Conservation (phyloP, 78 protist species). For the Cavenderia fasciculata region DNA sequence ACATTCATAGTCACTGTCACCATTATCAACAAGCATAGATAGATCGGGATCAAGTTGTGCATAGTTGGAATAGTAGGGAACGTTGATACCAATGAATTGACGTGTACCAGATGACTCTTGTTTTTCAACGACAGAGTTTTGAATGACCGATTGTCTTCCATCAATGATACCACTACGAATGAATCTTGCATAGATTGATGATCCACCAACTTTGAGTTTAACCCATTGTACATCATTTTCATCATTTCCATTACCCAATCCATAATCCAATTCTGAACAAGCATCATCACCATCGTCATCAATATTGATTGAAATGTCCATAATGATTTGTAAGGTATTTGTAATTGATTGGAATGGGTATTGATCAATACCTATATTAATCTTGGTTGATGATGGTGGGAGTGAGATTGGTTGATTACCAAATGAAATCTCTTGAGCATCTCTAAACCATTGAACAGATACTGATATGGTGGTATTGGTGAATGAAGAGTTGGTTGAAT, state of each 20-base stretch:
- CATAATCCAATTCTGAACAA: background rate
- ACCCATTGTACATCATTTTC: background rate
- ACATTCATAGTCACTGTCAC: background rate
- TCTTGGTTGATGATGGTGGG: conserved; percentile 22
- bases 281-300: background rate
- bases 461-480: background rate
- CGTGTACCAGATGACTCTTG: background rate
- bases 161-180: conserved; percentile 35
- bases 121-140: background rate
- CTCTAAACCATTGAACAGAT: background rate
- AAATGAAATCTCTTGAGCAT: background rate
- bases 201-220: background rate
- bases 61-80: conserved; percentile 2
- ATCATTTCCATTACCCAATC: background rate
- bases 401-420: conserved; percentile 1
- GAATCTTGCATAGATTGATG: conserved; percentile 19
- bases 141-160: background rate
- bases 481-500: conserved; percentile 9
- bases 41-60: conserved; percentile 44
- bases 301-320: background rate
- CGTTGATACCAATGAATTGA: conserved; percentile 27
- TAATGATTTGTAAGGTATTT: conserved; percentile 18
- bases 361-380: background rate
- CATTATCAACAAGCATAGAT: background rate
- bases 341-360: background rate